phyloP scores from a whole-genome alignment of 1,139 yeast genomes.

The Debaryomycetaceae sp. region DNA sequence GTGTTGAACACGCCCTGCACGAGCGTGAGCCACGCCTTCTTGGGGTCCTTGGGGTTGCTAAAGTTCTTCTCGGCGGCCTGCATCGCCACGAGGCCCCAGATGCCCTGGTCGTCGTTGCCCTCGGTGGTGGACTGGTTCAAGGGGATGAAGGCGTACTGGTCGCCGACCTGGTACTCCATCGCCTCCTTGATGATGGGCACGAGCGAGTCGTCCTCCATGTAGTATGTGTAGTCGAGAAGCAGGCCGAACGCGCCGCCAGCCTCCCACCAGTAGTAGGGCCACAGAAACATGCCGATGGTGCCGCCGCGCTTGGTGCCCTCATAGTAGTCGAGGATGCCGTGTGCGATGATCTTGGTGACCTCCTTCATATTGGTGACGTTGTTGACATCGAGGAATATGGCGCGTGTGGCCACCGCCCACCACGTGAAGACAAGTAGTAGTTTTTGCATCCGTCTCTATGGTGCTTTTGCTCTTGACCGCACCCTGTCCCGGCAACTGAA shows the following conservation, averaged over 20 bases:
- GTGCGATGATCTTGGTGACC: conserved; percentile 47
- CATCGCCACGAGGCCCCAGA: conserved; percentile 82
- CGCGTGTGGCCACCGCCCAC: conserved; percentile 4
- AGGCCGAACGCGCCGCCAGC: conserved; percentile 87
- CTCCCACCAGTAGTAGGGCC: conserved; percentile 91
- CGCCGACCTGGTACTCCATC: conserved; percentile 56
- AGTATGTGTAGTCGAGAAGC: conserved; percentile 54
- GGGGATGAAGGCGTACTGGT: conserved; percentile 61
- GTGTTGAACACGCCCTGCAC: conserved; percentile 71
- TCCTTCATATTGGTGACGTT: conserved; percentile 25
- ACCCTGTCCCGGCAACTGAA: too few relatives aligned
- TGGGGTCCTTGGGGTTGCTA: conserved; percentile 40
- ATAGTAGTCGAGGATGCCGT: conserved; percentile 66
- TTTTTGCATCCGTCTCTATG: too few relatives aligned
- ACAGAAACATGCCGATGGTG: conserved; percentile 62
- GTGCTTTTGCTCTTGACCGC: too few relatives aligned
- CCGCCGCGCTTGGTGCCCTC: conserved; percentile 58
- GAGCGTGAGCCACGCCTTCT: conserved; percentile 45
- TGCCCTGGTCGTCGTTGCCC: conserved; percentile 90
- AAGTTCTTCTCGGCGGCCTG: conserved; percentile 77
- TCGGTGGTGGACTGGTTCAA: conserved; percentile 64
- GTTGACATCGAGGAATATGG: conserved; percentile 26
- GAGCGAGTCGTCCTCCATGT: conserved; percentile 53
- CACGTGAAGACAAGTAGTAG: not conserved
- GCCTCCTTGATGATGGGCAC: conserved; percentile 46